These are phyloP conservation scores for Begonia masoniana DNA, from an alignment of 306 rosid species.

Conservation along the genomic window DNA sequence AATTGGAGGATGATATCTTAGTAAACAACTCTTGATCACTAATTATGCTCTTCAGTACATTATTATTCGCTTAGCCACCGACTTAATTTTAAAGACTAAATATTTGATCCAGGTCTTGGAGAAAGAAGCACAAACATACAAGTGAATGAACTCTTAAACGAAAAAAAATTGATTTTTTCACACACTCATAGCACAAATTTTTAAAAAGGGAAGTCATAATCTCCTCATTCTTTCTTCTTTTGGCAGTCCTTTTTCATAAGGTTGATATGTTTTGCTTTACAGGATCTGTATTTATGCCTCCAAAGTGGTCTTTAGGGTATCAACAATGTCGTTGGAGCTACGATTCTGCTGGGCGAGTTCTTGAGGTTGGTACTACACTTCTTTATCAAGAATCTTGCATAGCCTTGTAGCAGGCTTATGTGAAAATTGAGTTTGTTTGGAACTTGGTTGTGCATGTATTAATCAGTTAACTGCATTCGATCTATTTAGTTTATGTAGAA, in stretches of 20 bases:
- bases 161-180: too few species aligned
- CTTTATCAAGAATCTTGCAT: not conserved
- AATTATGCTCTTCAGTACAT: too few species aligned
- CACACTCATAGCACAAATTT: too few species aligned
- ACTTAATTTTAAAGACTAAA: too few species aligned
- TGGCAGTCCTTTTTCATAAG: not conserved
- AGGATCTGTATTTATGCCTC: constrained; percentile 87
- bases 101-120: too few species aligned
- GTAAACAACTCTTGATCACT: too few species aligned
- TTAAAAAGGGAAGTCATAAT: too few species aligned
- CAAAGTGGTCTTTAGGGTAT: constrained; percentile 92
- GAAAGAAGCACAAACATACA: too few species aligned
- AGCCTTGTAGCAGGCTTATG: not conserved
- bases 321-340: constrained; percentile 94
- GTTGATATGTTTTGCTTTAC: constrained; percentile 5
- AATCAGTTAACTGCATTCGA: not conserved
- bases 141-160: too few species aligned
- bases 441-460: not conserved
- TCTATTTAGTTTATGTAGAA: too few species aligned
- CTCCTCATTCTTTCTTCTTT: not conserved
- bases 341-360: constrained; percentile 55
- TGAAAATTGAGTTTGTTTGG: not conserved
- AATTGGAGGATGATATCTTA: too few species aligned
- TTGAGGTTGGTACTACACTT: constrained; percentile 32
- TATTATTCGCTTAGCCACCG: too few species aligned